Evolutionary conservation across 2,329 filamentous ascomycete genomes (phyloP).

Genomic region (Trichocomaceae sp.): DNA sequence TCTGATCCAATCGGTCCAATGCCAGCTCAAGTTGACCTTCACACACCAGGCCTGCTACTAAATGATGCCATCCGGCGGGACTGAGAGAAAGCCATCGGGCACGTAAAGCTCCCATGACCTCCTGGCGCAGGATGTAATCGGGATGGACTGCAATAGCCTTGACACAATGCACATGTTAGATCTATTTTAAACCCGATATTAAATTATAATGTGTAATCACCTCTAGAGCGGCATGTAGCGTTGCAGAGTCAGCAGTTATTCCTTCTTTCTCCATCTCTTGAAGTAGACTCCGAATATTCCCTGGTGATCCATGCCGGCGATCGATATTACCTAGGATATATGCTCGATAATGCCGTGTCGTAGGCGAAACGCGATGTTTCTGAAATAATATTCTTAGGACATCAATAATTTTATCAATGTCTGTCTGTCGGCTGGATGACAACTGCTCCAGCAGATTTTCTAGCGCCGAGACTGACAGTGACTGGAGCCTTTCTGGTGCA

Average conservation of each 20-base stretch:
- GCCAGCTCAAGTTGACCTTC: slow-evolving; percentile 81
- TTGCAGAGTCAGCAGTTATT: slow-evolving; percentile 57
- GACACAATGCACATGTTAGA: background rate
- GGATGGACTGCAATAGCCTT: slow-evolving; percentile 74
- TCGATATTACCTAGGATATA: slow-evolving; percentile 67
- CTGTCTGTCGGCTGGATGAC: slow-evolving; percentile 20
- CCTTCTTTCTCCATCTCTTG: slow-evolving; percentile 61
- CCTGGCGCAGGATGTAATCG: slow-evolving; percentile 68
- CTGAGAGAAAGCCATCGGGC: slow-evolving; percentile 62
- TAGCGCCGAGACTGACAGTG: slow-evolving; percentile 18
- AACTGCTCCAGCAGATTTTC: slow-evolving; percentile 26
- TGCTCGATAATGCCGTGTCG: slow-evolving; percentile 56
- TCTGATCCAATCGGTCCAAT: slow-evolving; percentile 59
- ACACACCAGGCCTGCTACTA: slow-evolving; percentile 67
- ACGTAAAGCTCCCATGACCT: slow-evolving; percentile 60
- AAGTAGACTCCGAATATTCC: slow-evolving; percentile 57
- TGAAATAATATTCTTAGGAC: slow-evolving; percentile 34
- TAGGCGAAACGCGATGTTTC: slow-evolving; percentile 31
- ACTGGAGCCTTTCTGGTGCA: background rate
- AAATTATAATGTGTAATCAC: slow-evolving; percentile 30
- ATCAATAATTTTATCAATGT: slow-evolving; percentile 23
- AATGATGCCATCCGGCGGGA: slow-evolving; percentile 56
- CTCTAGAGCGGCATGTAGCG: slow-evolving; percentile 67
- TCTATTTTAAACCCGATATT: background rate
- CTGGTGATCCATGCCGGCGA: slow-evolving; percentile 57